phyloP scores from a whole-genome alignment of 192 early-diverging fungal species.

The Phlyctochytrium planicorne region DNA sequence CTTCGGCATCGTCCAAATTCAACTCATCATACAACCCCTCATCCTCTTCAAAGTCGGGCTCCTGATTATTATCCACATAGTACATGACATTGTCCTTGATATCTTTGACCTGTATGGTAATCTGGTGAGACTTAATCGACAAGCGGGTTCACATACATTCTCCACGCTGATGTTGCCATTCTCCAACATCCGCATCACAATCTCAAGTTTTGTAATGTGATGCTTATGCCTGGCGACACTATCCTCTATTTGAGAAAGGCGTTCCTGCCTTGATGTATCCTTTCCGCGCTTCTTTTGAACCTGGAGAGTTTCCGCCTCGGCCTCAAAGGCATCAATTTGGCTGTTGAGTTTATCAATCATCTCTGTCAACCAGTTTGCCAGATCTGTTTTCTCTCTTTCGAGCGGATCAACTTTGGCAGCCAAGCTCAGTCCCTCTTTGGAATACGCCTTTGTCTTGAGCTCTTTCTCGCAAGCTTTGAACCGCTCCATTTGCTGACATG shows the following conservation, averaged over 20 bases:
- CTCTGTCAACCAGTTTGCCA: conserved; percentile 80
- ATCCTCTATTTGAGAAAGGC: conserved; percentile 68
- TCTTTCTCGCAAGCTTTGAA: conserved; percentile 99
- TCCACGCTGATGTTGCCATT: conserved; percentile 88
- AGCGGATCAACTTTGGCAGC: conserved; percentile 86
- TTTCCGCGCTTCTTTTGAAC: conserved; percentile 68
- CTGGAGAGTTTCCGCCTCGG: conserved; percentile 77
- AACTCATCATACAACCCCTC: conserved; percentile 92
- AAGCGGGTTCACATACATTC: not conserved
- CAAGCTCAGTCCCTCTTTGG: conserved; percentile 87
- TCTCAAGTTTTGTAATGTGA: conserved; percentile 88
- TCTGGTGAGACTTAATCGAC: conserved; percentile 24
- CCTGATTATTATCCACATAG: conserved; percentile 89
- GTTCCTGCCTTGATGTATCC: conserved; percentile 74
- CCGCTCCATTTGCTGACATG: conserved; percentile 88
- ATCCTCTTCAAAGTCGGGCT: conserved; percentile 91
- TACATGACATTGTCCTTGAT: conserved; percentile 91
- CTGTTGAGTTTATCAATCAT: conserved; percentile 79
- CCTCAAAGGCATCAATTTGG: conserved; percentile 93
- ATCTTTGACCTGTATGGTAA: conserved; percentile 59
- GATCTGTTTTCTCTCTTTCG: conserved; percentile 87
- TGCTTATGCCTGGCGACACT: conserved; percentile 85
- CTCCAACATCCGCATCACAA: conserved; percentile 88
- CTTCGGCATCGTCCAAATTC: conserved; percentile 89
- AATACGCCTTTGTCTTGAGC: conserved; percentile 98